These are phyloP conservation scores for Aspergillus sergii DNA, from an alignment of 2,329 filamentous ascomycete species.

Conservation along the genomic window DNA sequence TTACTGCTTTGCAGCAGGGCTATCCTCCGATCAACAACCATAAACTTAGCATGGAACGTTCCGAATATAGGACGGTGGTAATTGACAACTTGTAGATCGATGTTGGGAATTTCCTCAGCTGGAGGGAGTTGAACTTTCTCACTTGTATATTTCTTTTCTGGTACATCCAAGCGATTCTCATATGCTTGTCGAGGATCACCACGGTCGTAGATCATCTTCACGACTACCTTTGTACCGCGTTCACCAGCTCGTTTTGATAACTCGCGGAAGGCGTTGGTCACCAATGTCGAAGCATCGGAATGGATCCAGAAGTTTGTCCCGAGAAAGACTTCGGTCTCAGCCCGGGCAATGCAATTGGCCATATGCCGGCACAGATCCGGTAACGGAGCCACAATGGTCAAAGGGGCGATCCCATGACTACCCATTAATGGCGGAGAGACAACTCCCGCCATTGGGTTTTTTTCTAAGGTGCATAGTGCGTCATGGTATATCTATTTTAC, in stretches of 20 bases:
- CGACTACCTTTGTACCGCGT: slow-evolving; percentile 59
- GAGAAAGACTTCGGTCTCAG: slow-evolving; percentile 71
- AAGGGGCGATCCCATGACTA: slow-evolving; percentile 64
- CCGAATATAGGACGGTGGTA: slow-evolving; percentile 70
- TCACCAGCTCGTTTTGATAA: slow-evolving; percentile 66
- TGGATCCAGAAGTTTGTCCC: slow-evolving; percentile 77
- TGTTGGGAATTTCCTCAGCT: slow-evolving; percentile 67
- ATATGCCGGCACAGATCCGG: slow-evolving; percentile 75
- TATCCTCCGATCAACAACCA: slow-evolving; percentile 73
- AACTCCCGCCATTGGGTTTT: slow-evolving; percentile 47
- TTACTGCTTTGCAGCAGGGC: slow-evolving; percentile 77
- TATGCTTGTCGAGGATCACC: slow-evolving; percentile 65
- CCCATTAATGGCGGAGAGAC: slow-evolving; percentile 64
- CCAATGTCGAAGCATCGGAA: slow-evolving; percentile 66
- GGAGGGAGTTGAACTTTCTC: slow-evolving; percentile 63
- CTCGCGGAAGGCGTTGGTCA: slow-evolving; percentile 70
- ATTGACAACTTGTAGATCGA: slow-evolving; percentile 74
- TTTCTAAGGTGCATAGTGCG: slow-evolving; percentile 51
- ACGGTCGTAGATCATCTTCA: slow-evolving; percentile 77
- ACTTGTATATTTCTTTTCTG: slow-evolving; percentile 60
- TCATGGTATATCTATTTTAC: slow-evolving; percentile 62
- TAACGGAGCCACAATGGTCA: slow-evolving; percentile 70
- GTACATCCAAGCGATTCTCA: slow-evolving; percentile 66
- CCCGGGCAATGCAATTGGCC: slow-evolving; percentile 73
- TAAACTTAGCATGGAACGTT: slow-evolving; percentile 78